Base-by-base conservation (phyloP, 2,329 filamentous ascomycete genomes). In the Trichophaea hybrida region DNA sequence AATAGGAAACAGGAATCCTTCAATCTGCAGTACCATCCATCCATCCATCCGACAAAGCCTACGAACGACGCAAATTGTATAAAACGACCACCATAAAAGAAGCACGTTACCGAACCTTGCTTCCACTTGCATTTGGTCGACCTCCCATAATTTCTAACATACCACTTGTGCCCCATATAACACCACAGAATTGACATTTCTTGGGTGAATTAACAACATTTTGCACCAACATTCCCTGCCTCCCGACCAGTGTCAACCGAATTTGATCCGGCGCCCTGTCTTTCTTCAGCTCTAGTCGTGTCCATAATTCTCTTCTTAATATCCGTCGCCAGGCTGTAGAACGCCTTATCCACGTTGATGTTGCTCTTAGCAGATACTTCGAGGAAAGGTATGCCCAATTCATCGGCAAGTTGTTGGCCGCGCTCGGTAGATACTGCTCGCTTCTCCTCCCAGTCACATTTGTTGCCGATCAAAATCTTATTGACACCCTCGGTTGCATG, bases 371-470 rank as follows among this genome's bases (percentile, higher is more conserved):
- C 93, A 15, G 88, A 94, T 64, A 98, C 93, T 74, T 98, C 93
- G 72, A 98, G 86, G 79, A 98, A 98, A 17, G 93, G 91, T 66
- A 98, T 94, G 70, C 90, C 89, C 62, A 98, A 84, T 75, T 97
- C 93, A 75, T 95, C 86, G 61, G 93, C 93, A 59, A 98, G 81
- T 66, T 85, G 84, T 74, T 98, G 90, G 69, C 93, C 93, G 71
- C 89, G 85, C 73, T 96, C 90, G 61, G 86, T 94, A 54, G 88
- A 89, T 46, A 98, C 86, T 58, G 87, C 89, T 68, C 93, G 85
- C 80, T 97, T 97, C 76, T 98, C 93, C 75, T 97, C 93, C 93
- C 93, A 97, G 75, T 98, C 93, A 76, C 93, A 98, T 77, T 98
- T 98, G 81, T 98, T 98, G 73, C 93, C 93, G 68, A 98, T 96